Evolutionary conservation across 306 rosid species (phyloP).

Genomic region (Dalbergia cochinchinensis): DNA sequence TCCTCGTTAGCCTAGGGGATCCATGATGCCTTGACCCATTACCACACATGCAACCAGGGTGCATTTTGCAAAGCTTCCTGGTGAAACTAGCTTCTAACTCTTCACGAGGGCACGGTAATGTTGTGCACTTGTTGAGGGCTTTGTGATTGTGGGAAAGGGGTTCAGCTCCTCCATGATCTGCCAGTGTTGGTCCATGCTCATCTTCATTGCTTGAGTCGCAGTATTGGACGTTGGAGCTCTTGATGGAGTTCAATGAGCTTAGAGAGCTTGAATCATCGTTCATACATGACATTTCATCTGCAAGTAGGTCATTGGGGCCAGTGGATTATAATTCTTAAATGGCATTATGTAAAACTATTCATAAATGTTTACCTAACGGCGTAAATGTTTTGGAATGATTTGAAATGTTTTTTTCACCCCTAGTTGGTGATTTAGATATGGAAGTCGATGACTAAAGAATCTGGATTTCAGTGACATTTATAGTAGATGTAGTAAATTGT

Average conservation of each 20-base stretch:
- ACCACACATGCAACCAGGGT: slow-evolving; percentile 18
- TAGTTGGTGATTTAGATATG: too few relatives aligned
- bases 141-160: not conserved
- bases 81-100: slow-evolving; percentile 21
- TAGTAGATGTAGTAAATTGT: too few relatives aligned
- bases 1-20: slow-evolving; percentile 38
- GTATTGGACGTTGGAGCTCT: slow-evolving; percentile 62
- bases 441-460: too few relatives aligned
- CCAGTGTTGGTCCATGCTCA: slow-evolving; percentile 43
- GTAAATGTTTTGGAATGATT: too few relatives aligned
- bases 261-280: slow-evolving; percentile 69
- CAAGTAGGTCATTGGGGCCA: not conserved
- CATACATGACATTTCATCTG: slow-evolving; percentile 50
- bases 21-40: slow-evolving; percentile 1
- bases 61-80: slow-evolving; percentile 16
- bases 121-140: slow-evolving; percentile 45
- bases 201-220: slow-evolving; percentile 52
- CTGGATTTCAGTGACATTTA: too few relatives aligned
- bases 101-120: slow-evolving; percentile 47
- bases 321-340: too few relatives aligned
- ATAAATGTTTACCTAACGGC: too few relatives aligned
- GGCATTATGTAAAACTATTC: too few relatives aligned
- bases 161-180: slow-evolving; percentile 27
- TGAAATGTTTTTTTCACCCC: too few relatives aligned
- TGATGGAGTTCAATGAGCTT: slow-evolving; percentile 66